Evolutionary conservation across 768 basidiomycete species (phyloP), one percentile per base, ranked within the genome.

Genomic region (Strobilomyces dryophilus): DNA sequence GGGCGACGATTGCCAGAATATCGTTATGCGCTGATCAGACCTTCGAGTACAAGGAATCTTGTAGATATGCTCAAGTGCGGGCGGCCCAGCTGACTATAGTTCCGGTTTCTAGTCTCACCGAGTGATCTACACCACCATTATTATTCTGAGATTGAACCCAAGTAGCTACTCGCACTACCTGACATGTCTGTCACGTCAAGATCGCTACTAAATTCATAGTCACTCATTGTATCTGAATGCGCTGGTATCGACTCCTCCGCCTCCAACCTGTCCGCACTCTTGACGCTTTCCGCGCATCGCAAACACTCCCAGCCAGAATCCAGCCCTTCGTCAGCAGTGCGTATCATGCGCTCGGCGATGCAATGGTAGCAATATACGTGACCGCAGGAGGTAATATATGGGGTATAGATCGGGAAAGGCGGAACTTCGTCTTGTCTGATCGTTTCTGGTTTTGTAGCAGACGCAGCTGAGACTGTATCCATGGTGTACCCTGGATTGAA

Each of bases 291-390:
- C 7, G 77, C 79, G 64, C 94, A 98, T 47, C 94, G 76, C 51
- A 95, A 67, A 71, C 94, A 98, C 56, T 84, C 82, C 94, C 94
- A 95, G 20, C 77, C 76, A 46, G 72, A 63, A 32, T 78, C 71
- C 20, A 66, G 47, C 21, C 74, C 81, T 34, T 87, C 89, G 54
- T 87, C 86, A 5, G 81, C 83, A 6, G 79, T 79, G 34, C 79
- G 83, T 62, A 91, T 78, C 74, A 98, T 80, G 55, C 84, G 83
- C 64, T 90, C 89, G 14, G 91, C 81, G 39, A 98, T 77, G 70
- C 97, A 99, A 61, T 87, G 85, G 68, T 98, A 99, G 71, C 97
- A 98, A 72, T 95, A 99, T 14, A 81, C 67, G 65, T 97, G 92
- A 8, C 83, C 86, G 56, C 90, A 94, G 29, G 85, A 84, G 32